Evolutionary conservation across 2,329 filamentous ascomycete species (phyloP).

Genomic region (Sclerotinia borealis): DNA sequence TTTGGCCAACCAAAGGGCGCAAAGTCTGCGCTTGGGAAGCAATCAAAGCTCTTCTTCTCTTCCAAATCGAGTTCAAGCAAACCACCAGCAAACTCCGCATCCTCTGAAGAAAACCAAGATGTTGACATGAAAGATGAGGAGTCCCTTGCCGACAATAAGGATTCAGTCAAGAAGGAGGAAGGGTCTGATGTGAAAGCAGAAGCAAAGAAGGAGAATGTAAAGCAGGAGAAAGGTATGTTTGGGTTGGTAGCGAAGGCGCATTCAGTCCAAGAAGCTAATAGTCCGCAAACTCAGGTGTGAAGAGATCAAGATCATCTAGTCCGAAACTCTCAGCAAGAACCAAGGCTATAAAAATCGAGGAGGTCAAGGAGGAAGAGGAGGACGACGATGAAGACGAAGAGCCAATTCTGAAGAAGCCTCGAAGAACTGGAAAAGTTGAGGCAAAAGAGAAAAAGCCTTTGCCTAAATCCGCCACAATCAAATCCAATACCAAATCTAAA

Average conservation of each 20-base stretch:
- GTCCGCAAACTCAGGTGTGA: constrained; percentile 18
- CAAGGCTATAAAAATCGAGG: constrained; percentile 25
- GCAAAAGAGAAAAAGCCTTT: constrained; percentile 37
- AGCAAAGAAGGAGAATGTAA: constrained; percentile 11
- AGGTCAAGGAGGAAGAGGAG: constrained; percentile 33
- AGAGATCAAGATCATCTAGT: constrained; percentile 26
- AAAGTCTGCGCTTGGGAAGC: constrained; percentile 54
- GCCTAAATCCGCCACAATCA: constrained; percentile 20
- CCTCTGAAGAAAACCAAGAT: constrained; percentile 23
- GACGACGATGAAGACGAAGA: constrained; percentile 38
- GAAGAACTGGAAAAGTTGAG: constrained; percentile 37
- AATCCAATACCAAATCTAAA: constrained; percentile 13
- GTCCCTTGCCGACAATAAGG: constrained; percentile 15
- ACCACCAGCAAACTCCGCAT: constrained; percentile 25
- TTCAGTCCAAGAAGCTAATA: background rate
- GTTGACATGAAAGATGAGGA: constrained; percentile 27
- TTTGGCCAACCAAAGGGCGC: constrained; percentile 61
- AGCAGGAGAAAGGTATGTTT: background rate
- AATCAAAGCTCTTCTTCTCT: constrained; percentile 73
- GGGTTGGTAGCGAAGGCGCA: background rate
- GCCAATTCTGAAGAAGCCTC: constrained; percentile 35
- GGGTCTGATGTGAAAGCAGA: background rate
- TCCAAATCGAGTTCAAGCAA: constrained; percentile 42
- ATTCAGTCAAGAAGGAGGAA: constrained; percentile 18
- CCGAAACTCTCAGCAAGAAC: constrained; percentile 17